Base-by-base conservation (phyloP, 129 eudicot genomes). In the Mikania micrantha region DNA sequence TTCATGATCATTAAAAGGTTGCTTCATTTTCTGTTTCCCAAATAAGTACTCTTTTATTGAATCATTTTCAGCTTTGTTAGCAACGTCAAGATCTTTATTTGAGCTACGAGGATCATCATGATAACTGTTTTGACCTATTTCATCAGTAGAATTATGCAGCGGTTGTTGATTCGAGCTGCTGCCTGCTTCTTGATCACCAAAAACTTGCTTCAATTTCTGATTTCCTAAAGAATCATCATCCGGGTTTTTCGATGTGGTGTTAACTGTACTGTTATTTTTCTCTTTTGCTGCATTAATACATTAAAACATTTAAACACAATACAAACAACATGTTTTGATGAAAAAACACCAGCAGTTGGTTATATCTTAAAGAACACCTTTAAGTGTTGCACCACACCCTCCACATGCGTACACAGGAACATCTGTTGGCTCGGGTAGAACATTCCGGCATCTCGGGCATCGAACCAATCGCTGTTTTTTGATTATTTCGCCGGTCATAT, bases 331-430 rank as follows among this genome's bases (percentile, higher is more conserved):
- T n/a, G n/a, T n/a, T 15, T 42, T 2, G n/a, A 44, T 8, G 16
- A 19, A 44, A 45, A 4, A 22, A n/a, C 27, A 45, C 45, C 28
- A 19, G 28, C 44, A 28, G 3, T 36, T 17, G 15, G 29, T 48
- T 35, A 67, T 67, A 48, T 67, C 11, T 1, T 29, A 48, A 19
- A 3, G 72, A n/a, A n/a, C n/a, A 88, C 95, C 95, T 85, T 67
- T 79, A 40, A 88, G 96, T 60, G 74, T 45, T 38, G 81, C 45
- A 52, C 58, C 81, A 64, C 96, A 88, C 50, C 88, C 88, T 60
- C 91, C 96, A 66, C 96, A 88, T 50, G 47, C 17, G 80, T 88
- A 88, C 31, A 88, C 64, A 2, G 83, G 82, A 69, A 82, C 79
- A 0, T 71, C 82, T n/a, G 80, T 34, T 49, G 74, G 72, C 78